These are phyloP conservation scores for Pythium aristosporum DNA, from an alignment of 352 stramenopile species.

Conservation along the genomic window DNA sequence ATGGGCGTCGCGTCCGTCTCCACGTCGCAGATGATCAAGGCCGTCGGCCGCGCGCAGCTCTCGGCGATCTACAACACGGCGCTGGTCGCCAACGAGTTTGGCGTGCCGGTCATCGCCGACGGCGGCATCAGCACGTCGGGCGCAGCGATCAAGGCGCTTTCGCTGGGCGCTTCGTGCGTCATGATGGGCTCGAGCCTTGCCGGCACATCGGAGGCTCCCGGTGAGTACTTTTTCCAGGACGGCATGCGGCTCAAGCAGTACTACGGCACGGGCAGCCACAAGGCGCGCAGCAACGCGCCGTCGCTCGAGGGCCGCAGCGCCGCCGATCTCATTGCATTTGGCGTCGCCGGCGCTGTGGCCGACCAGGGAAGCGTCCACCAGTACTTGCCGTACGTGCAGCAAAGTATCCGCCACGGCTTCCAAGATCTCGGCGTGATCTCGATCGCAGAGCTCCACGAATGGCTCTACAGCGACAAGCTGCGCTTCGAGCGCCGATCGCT, in stretches of 20 bases:
- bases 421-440: conserved; percentile 94
- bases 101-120: conserved; percentile 97
- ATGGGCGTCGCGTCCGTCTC: conserved; percentile 99
- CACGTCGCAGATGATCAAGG: conserved; percentile 99
- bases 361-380: conserved; percentile 97
- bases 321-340: conserved; percentile 95
- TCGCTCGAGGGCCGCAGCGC: conserved; percentile 33
- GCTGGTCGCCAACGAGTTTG: conserved; percentile 91
- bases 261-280: conserved; percentile 97
- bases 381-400: conserved; percentile 98
- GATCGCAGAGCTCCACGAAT: conserved; percentile 81
- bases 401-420: conserved; percentile 97
- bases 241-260: conserved; percentile 99
- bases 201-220: conserved; percentile 96
- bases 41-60: conserved; percentile 95
- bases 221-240: conserved; percentile 99
- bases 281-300: conserved; percentile 83
- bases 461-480: conserved; percentile 70
- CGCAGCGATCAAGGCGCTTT: conserved; percentile 97
- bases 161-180: conserved; percentile 94
- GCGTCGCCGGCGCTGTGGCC: conserved; percentile 96
- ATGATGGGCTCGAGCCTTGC: conserved; percentile 99
- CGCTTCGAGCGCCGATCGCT: conserved; percentile 97
- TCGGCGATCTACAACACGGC: conserved; percentile 98
- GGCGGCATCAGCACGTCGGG: conserved; percentile 96